Evolutionary conservation across 169 alveolate genomes (phyloP).

Genomic region (Plasmodium coatneyi): DNA sequence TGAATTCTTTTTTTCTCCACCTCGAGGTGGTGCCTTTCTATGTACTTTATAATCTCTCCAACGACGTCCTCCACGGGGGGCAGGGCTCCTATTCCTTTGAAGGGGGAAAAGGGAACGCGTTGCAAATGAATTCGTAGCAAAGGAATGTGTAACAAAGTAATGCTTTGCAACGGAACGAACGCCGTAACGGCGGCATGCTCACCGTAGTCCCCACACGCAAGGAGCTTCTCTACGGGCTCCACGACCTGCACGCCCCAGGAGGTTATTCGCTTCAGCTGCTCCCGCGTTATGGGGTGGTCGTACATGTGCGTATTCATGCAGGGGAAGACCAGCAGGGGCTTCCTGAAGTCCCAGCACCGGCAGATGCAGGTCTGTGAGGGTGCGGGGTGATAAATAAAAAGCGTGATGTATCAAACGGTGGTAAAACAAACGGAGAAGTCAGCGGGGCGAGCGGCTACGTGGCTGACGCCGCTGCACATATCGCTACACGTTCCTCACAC

Average conservation of each 20-base stretch:
- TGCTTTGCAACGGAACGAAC: no score
- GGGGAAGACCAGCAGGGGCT: constrained; percentile 93
- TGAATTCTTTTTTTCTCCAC: background rate
- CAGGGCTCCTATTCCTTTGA: background rate
- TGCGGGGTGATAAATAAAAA: no score
- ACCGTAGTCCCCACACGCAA: constrained; percentile 91
- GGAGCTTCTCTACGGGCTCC: constrained; percentile 81
- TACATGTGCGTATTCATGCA: constrained; percentile 96
- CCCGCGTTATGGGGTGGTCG: constrained; percentile 90
- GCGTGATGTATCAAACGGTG: no score
- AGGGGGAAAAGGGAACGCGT: background rate
- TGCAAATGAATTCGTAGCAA: background rate
- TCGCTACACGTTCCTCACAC: no score
- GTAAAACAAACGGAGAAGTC: background rate
- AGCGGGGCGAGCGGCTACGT: background rate
- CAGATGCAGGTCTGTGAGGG: constrained; percentile 88
- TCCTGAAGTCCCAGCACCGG: constrained; percentile 93
- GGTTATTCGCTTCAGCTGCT: constrained; percentile 81
- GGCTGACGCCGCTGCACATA: background rate
- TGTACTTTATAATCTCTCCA: background rate
- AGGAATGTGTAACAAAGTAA: no score
- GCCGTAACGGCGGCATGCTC: background rate
- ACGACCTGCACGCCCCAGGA: constrained; percentile 83
- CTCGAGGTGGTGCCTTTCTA: background rate
- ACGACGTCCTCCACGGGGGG: background rate